Evolutionary conservation across 1,284 basidiomycete genomes (phyloP).

Genomic region (Mycena sp.): DNA sequence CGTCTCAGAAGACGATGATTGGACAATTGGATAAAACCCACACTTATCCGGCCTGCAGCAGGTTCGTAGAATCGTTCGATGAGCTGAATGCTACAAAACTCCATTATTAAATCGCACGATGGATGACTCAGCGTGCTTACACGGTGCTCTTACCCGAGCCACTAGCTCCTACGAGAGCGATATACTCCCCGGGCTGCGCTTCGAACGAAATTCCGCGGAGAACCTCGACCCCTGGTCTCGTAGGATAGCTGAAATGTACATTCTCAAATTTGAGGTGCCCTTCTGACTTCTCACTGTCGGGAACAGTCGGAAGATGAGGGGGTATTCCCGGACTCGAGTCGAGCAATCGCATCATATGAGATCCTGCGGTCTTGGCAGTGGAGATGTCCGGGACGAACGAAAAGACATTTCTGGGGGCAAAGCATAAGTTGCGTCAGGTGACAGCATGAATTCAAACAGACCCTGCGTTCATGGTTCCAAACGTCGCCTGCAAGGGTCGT

Average conservation of each 20-base stretch:
- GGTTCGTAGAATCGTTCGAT: slow-evolving; percentile 93
- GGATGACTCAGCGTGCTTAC: slow-evolving; percentile 49
- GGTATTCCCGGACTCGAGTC: slow-evolving; percentile 89
- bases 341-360: slow-evolving; percentile 81
- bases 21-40: neutral
- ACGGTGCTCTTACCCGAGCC: slow-evolving; percentile 91
- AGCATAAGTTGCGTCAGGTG: no score
- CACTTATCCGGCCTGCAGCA: slow-evolving; percentile 67
- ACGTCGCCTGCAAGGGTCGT: slow-evolving; percentile 61
- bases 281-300: slow-evolving; percentile 57
- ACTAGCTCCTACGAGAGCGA: slow-evolving; percentile 91
- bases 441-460: no score
- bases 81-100: slow-evolving; percentile 72
- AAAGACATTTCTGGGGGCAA: slow-evolving; percentile 69
- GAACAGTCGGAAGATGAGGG: slow-evolving; percentile 73
- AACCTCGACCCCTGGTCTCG: slow-evolving; percentile 87
- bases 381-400: slow-evolving; percentile 94
- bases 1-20: no score
- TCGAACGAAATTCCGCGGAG: slow-evolving; percentile 82
- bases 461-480: slow-evolving; percentile 83
- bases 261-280: slow-evolving; percentile 84
- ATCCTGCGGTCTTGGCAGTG: slow-evolving; percentile 83
- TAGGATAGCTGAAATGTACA: slow-evolving; percentile 96
- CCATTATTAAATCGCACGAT: slow-evolving; percentile 10
- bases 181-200: slow-evolving; percentile 89